A percentile compares a stretch with the other conserved stretches of the same genome.
These are phyloP conservation scores for Huiozyma naganishii DNA, from an alignment of 805 yeast genomes.

Conservation along the genomic window DNA sequence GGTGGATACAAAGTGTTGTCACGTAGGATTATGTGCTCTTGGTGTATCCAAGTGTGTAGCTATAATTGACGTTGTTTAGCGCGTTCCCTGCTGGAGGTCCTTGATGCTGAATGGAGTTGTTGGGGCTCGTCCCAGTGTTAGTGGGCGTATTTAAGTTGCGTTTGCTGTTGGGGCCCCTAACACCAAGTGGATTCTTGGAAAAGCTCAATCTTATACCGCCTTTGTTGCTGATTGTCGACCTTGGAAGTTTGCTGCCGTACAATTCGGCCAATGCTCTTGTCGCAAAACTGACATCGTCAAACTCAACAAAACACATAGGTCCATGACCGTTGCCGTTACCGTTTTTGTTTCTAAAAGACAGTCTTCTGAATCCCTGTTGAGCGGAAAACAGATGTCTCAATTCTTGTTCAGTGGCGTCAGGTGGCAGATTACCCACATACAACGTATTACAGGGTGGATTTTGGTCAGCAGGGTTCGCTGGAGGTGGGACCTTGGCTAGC, in stretches of 20 bases:
- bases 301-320: constrained; percentile 99
- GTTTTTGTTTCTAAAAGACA: constrained; percentile 77
- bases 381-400: constrained; percentile 76
- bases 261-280: constrained; percentile 88
- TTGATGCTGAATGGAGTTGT: not conserved
- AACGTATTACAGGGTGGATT: constrained; percentile 97
- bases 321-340: constrained; percentile 54
- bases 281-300: constrained; percentile 90
- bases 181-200: constrained; percentile 95
- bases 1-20: not conserved
- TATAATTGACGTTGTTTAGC: constrained; percentile 1
- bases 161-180: constrained; percentile 57
- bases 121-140: not conserved
- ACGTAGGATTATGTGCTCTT: constrained; percentile 1
- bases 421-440: constrained; percentile 94
- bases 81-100: not conserved
- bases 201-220: constrained; percentile 93
- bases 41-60: not conserved
- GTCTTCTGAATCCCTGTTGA: constrained; percentile 85
- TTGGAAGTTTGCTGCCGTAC: constrained; percentile 83
- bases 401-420: constrained; percentile 92
- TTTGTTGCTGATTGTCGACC: constrained; percentile 49
- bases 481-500: constrained; percentile 74
- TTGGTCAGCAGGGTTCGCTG: constrained; percentile 97
- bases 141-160: constrained; percentile 24